Conservation (phyloP, 441 rosid genomes). For the Pelargonium cotyledonis region DNA sequence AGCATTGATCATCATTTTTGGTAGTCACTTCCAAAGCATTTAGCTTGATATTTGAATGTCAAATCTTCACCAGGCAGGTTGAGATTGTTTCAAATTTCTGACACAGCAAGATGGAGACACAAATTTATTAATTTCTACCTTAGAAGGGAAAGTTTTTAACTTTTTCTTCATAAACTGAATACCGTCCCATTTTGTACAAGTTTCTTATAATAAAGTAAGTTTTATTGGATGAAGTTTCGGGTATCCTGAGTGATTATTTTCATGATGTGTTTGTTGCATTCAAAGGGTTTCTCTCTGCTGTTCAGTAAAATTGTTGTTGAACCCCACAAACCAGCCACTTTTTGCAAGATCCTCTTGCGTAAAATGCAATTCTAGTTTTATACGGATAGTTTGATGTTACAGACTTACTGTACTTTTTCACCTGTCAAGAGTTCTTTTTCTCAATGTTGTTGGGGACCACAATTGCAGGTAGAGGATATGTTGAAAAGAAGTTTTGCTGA, state of each 20-base stretch:
- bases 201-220: neutral
- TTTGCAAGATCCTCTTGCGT: neutral
- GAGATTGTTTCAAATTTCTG: neutral
- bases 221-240: neutral
- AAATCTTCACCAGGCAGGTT: neutral
- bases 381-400: neutral
- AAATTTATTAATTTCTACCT: neutral
- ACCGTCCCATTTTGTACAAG: neutral
- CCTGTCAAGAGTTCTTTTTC: slow-evolving; percentile 11
- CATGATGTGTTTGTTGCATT: neutral
- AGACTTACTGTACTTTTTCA: neutral
- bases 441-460: slow-evolving; percentile 16
- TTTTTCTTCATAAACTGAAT: neutral
- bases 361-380: slow-evolving; percentile 3
- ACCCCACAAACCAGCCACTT: neutral
- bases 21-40: neutral
- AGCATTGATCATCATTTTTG: slow-evolving; percentile 13
- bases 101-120: neutral
- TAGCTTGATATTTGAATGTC: slow-evolving; percentile 1
- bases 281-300: neutral
- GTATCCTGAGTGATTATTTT: neutral
- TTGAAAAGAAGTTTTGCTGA: slow-evolving; percentile 98
- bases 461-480: slow-evolving; percentile 93
- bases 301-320: neutral
- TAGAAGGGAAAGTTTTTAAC: neutral